Conservation (phyloP, 176 grass and related monocot species). For the Oryza glumipatula region DNA sequence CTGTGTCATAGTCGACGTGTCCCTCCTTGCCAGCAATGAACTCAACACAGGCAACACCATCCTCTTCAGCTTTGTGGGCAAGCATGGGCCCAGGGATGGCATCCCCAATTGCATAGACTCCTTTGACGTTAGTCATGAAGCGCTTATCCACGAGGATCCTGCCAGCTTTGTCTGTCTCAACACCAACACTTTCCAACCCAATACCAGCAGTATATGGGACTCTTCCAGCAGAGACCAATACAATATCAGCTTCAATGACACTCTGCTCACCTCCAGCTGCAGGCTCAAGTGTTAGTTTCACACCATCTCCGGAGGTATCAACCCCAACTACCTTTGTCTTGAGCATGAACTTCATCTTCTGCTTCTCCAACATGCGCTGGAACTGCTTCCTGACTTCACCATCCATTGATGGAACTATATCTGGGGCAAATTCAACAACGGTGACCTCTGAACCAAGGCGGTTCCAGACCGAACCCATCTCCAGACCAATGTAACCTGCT, state of each 20-base stretch:
- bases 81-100: conserved; percentile 98
- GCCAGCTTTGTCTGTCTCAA: conserved; percentile 83
- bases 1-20: conserved; percentile 89
- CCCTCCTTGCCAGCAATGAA: conserved; percentile 96
- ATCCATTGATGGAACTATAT: conserved; percentile 98
- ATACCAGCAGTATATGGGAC: conserved; percentile 76
- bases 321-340: conserved; percentile 92
- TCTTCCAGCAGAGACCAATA: conserved; percentile 90
- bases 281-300: conserved; percentile 83
- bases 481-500: conserved; percentile 95
- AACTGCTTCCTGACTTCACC: conserved; percentile 93
- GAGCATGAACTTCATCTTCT: conserved; percentile 99
- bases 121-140: conserved; percentile 88
- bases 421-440: conserved; percentile 93
- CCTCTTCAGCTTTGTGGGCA: conserved; percentile 99
- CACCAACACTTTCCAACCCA: conserved; percentile 75
- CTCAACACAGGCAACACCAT: conserved; percentile 92
- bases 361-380: conserved; percentile 97
- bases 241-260: conserved; percentile 86
- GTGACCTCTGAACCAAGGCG: conserved; percentile 92
- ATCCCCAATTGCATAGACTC: conserved; percentile 95
- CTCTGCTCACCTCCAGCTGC: conserved; percentile 87
- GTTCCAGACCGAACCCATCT: conserved; percentile 99
- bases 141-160: conserved; percentile 85
- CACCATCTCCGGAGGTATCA: conserved; percentile 81